phyloP scores from a whole-genome alignment of 176 grass and related monocot species.

The Oryza glumipatula region DNA sequence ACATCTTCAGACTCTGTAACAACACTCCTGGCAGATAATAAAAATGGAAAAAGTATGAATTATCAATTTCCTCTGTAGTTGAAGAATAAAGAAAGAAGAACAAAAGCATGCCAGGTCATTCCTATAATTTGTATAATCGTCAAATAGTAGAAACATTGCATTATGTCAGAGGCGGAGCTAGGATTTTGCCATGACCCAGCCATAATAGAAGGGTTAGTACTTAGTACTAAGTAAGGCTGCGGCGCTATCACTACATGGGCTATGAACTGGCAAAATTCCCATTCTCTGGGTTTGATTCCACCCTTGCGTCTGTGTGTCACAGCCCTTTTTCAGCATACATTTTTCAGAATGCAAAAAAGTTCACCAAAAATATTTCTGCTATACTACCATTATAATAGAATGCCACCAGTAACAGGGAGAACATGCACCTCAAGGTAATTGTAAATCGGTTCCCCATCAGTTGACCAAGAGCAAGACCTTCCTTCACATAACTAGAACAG shows the following conservation, averaged over 20 bases:
- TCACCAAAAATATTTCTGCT: neutral
- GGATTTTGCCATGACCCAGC: neutral
- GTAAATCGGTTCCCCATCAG: constrained; percentile 83
- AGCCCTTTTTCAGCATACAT: constrained; percentile 2
- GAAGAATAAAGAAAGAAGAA: constrained; percentile 21
- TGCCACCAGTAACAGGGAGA: constrained; percentile 4
- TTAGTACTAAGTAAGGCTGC: neutral
- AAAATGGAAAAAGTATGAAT: constrained; percentile 43
- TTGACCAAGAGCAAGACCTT: constrained; percentile 86
- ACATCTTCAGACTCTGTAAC: constrained; percentile 65
- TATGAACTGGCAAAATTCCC: neutral
- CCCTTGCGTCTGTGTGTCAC: too few relatives aligned
- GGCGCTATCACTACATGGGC: neutral
- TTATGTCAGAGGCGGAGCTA: neutral
- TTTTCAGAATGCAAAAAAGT: constrained; percentile 23
- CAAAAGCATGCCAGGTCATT: neutral
- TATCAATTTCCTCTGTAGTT: constrained; percentile 8
- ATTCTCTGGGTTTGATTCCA: neutral
- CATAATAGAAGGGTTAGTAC: neutral
- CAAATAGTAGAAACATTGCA: constrained; percentile 25
- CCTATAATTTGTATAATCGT: neutral
- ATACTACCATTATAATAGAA: constrained; percentile 17
- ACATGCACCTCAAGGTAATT: constrained; percentile 78
- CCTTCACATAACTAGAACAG: constrained; percentile 70
- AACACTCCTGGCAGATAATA: constrained; percentile 63